phyloP scores from a whole-genome alignment of 2,329 filamentous ascomycete species.

The Fusarium sp. region DNA sequence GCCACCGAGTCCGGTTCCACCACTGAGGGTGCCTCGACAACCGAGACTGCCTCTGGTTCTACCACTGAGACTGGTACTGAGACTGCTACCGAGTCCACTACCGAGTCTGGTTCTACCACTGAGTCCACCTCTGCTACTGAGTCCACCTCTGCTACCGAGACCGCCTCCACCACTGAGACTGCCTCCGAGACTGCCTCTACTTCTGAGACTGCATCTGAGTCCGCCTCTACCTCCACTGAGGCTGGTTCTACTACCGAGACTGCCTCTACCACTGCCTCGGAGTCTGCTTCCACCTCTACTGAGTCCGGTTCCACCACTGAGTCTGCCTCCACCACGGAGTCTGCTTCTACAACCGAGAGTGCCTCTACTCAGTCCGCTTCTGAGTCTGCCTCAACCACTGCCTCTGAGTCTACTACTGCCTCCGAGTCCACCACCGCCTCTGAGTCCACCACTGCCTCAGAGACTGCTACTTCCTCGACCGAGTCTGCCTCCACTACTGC shows the following conservation, averaged over 20 bases:
- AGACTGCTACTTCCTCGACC: neutral
- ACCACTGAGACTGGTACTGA: neutral
- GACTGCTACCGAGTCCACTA: neutral
- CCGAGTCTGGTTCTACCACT: neutral
- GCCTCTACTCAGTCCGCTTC: neutral
- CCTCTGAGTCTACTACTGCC: neutral
- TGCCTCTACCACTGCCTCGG: neutral
- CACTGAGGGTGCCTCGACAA: neutral
- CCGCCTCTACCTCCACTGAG: neutral
- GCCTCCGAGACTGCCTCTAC: neutral
- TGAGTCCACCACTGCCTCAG: neutral
- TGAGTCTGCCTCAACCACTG: neutral
- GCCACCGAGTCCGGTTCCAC: neutral
- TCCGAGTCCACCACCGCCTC: neutral
- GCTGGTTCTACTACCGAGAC: neutral
- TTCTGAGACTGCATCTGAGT: neutral
- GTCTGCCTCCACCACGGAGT: neutral
- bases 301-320: neutral
- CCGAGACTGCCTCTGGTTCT: neutral
- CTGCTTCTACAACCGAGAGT: neutral
- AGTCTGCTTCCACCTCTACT: neutral
- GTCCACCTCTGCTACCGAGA: neutral
- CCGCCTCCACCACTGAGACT: neutral
- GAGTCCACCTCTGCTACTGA: neutral
- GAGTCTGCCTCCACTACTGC: neutral